phyloP scores from a whole-genome alignment of 2,329 filamentous ascomycete species.

The Fusarium beomiforme region DNA sequence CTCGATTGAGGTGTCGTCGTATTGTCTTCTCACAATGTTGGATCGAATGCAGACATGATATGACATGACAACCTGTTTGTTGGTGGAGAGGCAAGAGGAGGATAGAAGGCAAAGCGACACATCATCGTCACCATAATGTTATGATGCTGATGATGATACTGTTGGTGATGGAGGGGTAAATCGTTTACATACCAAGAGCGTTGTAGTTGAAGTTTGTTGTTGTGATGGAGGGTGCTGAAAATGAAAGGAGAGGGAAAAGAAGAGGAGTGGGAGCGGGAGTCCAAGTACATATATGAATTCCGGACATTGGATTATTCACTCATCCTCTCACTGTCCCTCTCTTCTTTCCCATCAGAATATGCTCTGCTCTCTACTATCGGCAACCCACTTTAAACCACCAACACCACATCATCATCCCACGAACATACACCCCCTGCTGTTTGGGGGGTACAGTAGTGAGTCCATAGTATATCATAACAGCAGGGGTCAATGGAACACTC shows the following conservation, averaged over 20 bases:
- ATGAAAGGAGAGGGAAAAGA: conserved; percentile 24
- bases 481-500: conserved; percentile 13
- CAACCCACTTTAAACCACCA: conserved; percentile 21
- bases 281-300: conserved; percentile 38
- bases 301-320: conserved; percentile 29
- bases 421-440: conserved; percentile 16
- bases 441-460: neutral
- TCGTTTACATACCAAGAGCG: conserved; percentile 12
- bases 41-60: conserved; percentile 4
- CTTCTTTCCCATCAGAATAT: neutral
- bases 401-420: conserved; percentile 35
- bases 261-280: conserved; percentile 29
- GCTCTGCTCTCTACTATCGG: neutral
- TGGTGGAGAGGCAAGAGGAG: neutral
- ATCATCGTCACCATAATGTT: conserved; percentile 11
- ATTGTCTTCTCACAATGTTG: conserved; percentile 14
- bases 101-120: neutral
- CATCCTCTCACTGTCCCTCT: neutral
- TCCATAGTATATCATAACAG: neutral
- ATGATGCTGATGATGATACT: conserved; percentile 10
- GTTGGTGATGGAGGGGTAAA: conserved; percentile 24
- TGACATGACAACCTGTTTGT: conserved; percentile 12
- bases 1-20: conserved; percentile 28
- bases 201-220: conserved; percentile 18
- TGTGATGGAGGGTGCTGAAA: conserved; percentile 29